Percentiles rank a stretch among this genome's conserved stretches.
phyloP scores from a whole-genome alignment of 768 basidiomycete species.

The Hypholoma fasciculare region DNA sequence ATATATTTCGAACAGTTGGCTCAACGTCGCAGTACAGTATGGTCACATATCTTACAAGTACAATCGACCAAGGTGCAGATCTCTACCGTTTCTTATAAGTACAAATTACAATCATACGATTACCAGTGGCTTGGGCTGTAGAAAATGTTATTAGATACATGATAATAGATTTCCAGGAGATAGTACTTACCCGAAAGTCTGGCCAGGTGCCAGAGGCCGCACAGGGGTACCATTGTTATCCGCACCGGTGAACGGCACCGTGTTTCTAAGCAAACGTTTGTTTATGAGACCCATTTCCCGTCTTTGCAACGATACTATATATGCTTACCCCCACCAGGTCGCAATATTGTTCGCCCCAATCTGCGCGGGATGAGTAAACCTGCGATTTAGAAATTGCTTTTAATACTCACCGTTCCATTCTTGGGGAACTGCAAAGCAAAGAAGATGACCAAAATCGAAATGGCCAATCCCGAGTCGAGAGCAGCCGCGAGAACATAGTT shows the following conservation, averaged over 20 bases:
- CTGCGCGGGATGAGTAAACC: too few relatives aligned
- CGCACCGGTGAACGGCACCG: conserved; percentile 15
- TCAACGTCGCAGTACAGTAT: too few relatives aligned
- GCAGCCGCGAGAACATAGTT: conserved; percentile 77
- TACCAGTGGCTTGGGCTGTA: too few relatives aligned
- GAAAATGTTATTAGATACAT: too few relatives aligned
- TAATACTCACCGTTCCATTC: conserved; percentile 24
- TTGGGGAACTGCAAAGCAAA: conserved; percentile 48
- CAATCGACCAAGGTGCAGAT: too few relatives aligned
- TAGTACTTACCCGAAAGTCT: conserved; percentile 16
- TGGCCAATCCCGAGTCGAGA: conserved; percentile 66
- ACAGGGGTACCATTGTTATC: conserved; percentile 13
- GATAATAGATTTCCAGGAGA: too few relatives aligned
- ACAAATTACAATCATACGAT: too few relatives aligned
- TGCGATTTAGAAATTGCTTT: background rate
- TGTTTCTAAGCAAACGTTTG: conserved; percentile 4
- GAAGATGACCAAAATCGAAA: conserved; percentile 62
- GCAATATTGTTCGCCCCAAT: conserved; percentile 30
- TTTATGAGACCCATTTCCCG: background rate
- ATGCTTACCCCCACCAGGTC: conserved; percentile 36
- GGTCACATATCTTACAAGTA: too few relatives aligned
- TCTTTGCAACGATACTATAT: background rate
- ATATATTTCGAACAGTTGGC: too few relatives aligned
- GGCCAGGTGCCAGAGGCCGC: conserved; percentile 11
- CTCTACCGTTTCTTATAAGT: too few relatives aligned